Conservation (phyloP, 345 rosid genomes). For the Linum tenue region DNA sequence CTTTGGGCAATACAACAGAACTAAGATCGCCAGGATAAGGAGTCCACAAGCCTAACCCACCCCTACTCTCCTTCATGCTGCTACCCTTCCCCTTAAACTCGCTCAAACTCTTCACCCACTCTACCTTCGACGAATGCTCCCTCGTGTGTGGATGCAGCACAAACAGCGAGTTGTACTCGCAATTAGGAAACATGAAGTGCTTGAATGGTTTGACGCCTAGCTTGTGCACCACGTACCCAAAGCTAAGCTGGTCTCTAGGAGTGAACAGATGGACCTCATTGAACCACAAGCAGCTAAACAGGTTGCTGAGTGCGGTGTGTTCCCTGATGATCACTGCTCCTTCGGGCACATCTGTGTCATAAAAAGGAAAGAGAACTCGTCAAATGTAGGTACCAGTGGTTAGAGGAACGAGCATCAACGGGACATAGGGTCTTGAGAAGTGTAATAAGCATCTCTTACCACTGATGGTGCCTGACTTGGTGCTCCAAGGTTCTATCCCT, state of each 20-base stretch:
- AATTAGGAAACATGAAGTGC: constrained; percentile 82
- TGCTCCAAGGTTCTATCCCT: constrained; percentile 92
- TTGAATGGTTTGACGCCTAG: constrained; percentile 48
- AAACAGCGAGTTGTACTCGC: constrained; percentile 82
- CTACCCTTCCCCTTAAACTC: constrained; percentile 79
- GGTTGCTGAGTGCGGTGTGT: constrained; percentile 65
- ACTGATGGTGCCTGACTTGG: constrained; percentile 53
- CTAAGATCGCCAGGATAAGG: constrained; percentile 79
- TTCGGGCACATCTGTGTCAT: constrained; percentile 88
- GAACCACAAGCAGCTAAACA: constrained; percentile 97
- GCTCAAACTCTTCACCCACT: constrained; percentile 74
- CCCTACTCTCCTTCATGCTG: constrained; percentile 67
- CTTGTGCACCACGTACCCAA: constrained; percentile 76
- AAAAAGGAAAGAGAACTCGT: neutral
- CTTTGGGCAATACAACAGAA: constrained; percentile 55
- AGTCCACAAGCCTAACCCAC: constrained; percentile 95
- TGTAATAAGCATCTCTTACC: constrained; percentile 36
- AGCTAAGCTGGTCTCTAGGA: constrained; percentile 97
- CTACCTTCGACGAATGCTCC: constrained; percentile 92
- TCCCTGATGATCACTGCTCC: constrained; percentile 88
- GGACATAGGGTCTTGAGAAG: no score
- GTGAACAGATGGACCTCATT: constrained; percentile 88
- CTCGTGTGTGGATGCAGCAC: constrained; percentile 80
- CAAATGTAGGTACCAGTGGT: neutral
- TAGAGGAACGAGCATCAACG: neutral